phyloP scores from a whole-genome alignment of 306 rosid genomes.

The Sindora glabra region DNA sequence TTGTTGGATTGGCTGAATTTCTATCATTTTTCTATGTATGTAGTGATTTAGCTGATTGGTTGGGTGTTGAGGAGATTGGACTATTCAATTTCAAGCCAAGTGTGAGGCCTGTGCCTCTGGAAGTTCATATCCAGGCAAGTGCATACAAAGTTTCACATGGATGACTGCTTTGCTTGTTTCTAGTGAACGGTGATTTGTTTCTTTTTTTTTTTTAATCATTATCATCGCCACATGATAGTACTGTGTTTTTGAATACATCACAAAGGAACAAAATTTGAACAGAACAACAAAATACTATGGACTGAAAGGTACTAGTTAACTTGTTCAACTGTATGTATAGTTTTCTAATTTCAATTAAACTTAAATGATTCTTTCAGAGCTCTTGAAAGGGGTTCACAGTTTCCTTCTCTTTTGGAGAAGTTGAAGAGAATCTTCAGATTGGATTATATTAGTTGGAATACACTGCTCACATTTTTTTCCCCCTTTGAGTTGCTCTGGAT shows the following conservation, averaged over 20 bases:
- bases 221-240: too few relatives aligned
- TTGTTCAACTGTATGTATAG: not conserved
- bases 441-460: too few relatives aligned
- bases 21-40: slow-evolving; percentile 11
- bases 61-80: slow-evolving; percentile 92
- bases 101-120: slow-evolving; percentile 94
- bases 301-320: not conserved
- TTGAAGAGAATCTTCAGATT: not conserved
- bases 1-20: slow-evolving; percentile 7
- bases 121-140: slow-evolving; percentile 97
- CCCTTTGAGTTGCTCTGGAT: too few relatives aligned
- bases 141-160: slow-evolving; percentile 18
- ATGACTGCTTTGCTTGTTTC: not conserved
- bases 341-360: too few relatives aligned
- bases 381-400: not conserved
- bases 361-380: not conserved
- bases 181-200: not conserved
- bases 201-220: too few relatives aligned
- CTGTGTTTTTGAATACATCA: too few relatives aligned
- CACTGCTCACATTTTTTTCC: too few relatives aligned
- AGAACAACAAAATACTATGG: not conserved
- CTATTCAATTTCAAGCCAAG: slow-evolving; percentile 99
- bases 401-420: not conserved
- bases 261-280: too few relatives aligned
- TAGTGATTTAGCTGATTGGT: slow-evolving; percentile 95